Conservation (phyloP, 768 basidiomycete species). For the Chiua virens region DNA sequence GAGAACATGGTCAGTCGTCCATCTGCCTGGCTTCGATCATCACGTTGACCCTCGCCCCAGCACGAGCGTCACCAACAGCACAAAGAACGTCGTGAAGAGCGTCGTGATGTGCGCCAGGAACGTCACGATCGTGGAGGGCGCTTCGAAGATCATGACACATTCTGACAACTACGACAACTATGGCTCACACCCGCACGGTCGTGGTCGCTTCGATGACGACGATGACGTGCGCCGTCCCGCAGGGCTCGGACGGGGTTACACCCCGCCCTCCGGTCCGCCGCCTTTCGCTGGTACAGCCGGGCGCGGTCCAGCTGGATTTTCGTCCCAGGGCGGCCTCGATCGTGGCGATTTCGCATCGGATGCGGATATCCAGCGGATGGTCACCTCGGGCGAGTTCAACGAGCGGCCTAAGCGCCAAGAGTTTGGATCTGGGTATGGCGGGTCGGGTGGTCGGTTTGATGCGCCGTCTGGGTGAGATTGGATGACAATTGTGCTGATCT, state of each 20-base stretch:
- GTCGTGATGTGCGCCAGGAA: constrained; percentile 1
- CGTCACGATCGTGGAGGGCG: neutral
- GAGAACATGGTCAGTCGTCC: neutral
- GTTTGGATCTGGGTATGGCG: neutral
- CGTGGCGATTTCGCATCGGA: constrained; percentile 31
- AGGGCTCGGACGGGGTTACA: neutral
- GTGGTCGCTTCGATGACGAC: neutral
- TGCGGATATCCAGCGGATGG: constrained; percentile 23
- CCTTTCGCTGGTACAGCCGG: neutral
- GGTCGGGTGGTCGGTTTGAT: neutral
- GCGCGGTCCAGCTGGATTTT: neutral
- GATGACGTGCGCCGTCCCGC: neutral
- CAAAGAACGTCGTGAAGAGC: constrained; percentile 14
- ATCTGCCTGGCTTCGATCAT: no score
- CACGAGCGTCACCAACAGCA: constrained; percentile 1
- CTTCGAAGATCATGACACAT: neutral
- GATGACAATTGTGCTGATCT: neutral
- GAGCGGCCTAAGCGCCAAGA: neutral
- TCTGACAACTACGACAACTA: neutral
- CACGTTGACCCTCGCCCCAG: neutral
- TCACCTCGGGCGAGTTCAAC: constrained; percentile 15
- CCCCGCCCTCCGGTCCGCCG: constrained; percentile 9
- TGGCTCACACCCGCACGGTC: neutral
- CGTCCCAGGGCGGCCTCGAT: constrained; percentile 15
- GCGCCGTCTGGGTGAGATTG: constrained; percentile 15